Conservation (phyloP, 495 filamentous ascomycete species). For the Penicillium manginii region DNA sequence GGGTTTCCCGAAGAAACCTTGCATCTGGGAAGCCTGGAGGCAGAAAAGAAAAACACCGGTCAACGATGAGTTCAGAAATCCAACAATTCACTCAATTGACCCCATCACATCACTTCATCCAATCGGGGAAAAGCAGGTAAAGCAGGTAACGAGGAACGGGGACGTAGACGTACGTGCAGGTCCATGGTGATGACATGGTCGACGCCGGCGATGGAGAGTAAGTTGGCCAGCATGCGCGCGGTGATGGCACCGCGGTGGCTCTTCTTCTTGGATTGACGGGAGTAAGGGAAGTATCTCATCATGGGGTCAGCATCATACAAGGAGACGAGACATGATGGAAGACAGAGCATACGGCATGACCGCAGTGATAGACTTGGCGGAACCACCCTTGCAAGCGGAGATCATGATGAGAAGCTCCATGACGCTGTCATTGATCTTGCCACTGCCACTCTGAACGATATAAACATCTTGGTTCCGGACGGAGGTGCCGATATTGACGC, state of each 20-base stretch:
- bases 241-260: conserved; percentile 95
- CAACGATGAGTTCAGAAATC: not conserved
- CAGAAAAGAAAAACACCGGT: not conserved
- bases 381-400: conserved; percentile 95
- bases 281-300: conserved; percentile 91
- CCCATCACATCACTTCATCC: not conserved
- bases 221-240: conserved; percentile 94
- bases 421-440: conserved; percentile 96
- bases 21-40: conserved; percentile 83
- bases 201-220: conserved; percentile 89
- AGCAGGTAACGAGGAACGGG: conserved; percentile 1
- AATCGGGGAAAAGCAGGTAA: not conserved
- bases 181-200: conserved; percentile 98
- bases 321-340: conserved; percentile 35
- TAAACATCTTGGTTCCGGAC: conserved; percentile 98
- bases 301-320: conserved; percentile 47
- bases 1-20: conserved; percentile 97
- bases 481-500: conserved; percentile 89
- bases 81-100: not conserved
- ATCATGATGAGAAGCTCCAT: conserved; percentile 99
- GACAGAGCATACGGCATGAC: conserved; percentile 72
- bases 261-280: conserved; percentile 98
- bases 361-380: conserved; percentile 95
- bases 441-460: conserved; percentile 95
- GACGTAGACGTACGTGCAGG: conserved; percentile 66